Conservation (phyloP, 257 asterid species). For the Solanum sejunctum region DNA sequence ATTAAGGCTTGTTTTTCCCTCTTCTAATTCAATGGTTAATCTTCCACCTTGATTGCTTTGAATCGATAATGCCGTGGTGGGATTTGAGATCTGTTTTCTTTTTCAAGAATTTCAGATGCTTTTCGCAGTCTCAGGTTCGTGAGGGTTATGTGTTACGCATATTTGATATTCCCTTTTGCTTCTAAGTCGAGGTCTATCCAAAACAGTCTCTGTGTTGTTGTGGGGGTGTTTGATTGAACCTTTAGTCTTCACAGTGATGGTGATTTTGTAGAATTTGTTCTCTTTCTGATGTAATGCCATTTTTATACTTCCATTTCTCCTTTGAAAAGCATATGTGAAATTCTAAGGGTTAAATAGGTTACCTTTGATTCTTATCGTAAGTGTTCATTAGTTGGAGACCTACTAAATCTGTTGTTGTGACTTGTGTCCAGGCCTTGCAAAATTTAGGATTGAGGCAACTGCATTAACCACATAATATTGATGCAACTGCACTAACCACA, state of each 20-base stretch:
- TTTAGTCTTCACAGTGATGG: not conserved
- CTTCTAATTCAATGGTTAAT: not conserved
- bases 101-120: conserved; percentile 18
- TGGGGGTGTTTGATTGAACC: not conserved
- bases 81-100: conserved; percentile 21
- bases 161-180: not conserved
- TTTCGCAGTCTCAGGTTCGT: conserved; percentile 21
- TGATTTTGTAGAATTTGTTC: not conserved
- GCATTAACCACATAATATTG: too few species aligned
- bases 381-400: not conserved
- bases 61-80: conserved; percentile 25
- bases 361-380: not conserved
- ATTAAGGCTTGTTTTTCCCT: not conserved
- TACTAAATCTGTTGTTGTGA: not conserved
- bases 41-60: not conserved
- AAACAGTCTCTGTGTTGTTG: not conserved
- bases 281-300: not conserved
- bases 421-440: not conserved
- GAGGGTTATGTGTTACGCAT: not conserved
- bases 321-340: not conserved
- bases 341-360: not conserved
- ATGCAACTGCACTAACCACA: not conserved
- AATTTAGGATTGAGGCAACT: not conserved
- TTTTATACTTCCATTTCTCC: not conserved
- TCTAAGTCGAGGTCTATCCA: too few species aligned